Conservation (phyloP, 2,329 filamentous ascomycete species). For the Coccinonectria pachysandricola region DNA sequence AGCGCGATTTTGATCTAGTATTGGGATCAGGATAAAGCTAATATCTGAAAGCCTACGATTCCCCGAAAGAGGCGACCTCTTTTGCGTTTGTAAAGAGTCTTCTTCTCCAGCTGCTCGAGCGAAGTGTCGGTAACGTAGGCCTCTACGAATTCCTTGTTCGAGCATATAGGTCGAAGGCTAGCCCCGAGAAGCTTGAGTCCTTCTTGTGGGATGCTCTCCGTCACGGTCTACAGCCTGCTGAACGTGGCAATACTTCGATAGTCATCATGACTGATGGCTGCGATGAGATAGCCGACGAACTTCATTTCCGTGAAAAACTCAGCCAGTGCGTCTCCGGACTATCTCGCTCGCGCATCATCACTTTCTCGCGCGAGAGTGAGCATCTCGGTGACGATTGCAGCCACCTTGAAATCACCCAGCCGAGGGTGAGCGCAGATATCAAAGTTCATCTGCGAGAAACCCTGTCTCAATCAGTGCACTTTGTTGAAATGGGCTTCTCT, state of each 20-base stretch:
- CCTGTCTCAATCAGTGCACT: conserved; percentile 8
- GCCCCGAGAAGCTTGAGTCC: conserved; percentile 16
- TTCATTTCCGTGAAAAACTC: conserved; percentile 22
- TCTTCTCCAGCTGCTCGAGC: conserved; percentile 28
- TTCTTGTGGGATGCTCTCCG: conserved; percentile 26
- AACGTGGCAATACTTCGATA: conserved; percentile 18
- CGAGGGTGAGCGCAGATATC: conserved; percentile 25
- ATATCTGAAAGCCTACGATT: conserved; percentile 23
- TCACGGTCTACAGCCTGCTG: conserved; percentile 21
- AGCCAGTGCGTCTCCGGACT: conserved; percentile 20
- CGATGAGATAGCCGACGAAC: conserved; percentile 22
- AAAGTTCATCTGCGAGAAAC: conserved; percentile 13
- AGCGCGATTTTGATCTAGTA: too few species aligned
- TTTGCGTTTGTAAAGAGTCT: conserved; percentile 26
- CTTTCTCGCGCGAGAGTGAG: conserved; percentile 25
- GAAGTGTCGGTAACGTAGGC: conserved; percentile 26
- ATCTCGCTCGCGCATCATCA: conserved; percentile 21
- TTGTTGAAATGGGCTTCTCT: conserved; percentile 14
- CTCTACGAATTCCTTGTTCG: conserved; percentile 23
- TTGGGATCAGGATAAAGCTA: too few species aligned
- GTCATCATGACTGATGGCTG: conserved; percentile 28
- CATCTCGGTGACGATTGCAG: conserved; percentile 21
- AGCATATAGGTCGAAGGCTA: conserved; percentile 16
- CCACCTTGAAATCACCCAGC: conserved; percentile 22
- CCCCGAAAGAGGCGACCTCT: conserved; percentile 19